Evolutionary conservation across 148 eudicot genomes (phyloP).

Genomic region (Salicornia ramosissima): DNA sequence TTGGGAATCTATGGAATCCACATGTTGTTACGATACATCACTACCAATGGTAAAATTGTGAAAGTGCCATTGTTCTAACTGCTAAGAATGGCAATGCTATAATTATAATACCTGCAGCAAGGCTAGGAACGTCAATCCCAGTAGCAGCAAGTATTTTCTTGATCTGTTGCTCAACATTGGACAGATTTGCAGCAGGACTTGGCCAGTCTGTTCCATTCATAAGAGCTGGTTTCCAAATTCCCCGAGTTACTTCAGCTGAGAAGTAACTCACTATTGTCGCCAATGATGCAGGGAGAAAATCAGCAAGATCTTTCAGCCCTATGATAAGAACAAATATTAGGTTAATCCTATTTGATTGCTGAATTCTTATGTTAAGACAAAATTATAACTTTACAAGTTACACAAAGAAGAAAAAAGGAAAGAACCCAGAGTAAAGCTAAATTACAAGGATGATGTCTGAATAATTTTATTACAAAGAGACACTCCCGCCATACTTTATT

Average conservation of each 20-base stretch:
- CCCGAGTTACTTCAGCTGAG: slow-evolving; percentile 96
- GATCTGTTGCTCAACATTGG: slow-evolving; percentile 82
- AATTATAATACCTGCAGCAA: slow-evolving; percentile 56
- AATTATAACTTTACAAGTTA: not conserved
- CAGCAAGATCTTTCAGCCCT: slow-evolving; percentile 96
- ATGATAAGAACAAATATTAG: slow-evolving; percentile 2
- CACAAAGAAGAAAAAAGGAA: not conserved
- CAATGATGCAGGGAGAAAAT: slow-evolving; percentile 91
- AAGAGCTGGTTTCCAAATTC: slow-evolving; percentile 87
- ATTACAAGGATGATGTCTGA: not conserved
- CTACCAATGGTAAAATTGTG: not conserved
- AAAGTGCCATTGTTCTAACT: not conserved
- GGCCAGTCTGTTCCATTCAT: slow-evolving; percentile 99
- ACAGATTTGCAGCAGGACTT: slow-evolving; percentile 89
- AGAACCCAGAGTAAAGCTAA: not conserved
- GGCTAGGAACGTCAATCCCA: slow-evolving; percentile 83
- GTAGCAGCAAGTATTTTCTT: slow-evolving; percentile 88
- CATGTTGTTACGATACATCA: not conserved
- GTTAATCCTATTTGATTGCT: not conserved
- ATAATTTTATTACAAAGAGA: not conserved
- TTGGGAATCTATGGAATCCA: not conserved
- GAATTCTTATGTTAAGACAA: not conserved
- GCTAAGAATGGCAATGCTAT: slow-evolving; percentile 6
- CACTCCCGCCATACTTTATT: too few relatives aligned
- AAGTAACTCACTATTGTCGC: slow-evolving; percentile 91